Evolutionary conservation across 2,329 filamentous ascomycete species (phyloP), one percentile per base, ranked within the genome.

Genomic region (Cladophialophora carrionii): DNA sequence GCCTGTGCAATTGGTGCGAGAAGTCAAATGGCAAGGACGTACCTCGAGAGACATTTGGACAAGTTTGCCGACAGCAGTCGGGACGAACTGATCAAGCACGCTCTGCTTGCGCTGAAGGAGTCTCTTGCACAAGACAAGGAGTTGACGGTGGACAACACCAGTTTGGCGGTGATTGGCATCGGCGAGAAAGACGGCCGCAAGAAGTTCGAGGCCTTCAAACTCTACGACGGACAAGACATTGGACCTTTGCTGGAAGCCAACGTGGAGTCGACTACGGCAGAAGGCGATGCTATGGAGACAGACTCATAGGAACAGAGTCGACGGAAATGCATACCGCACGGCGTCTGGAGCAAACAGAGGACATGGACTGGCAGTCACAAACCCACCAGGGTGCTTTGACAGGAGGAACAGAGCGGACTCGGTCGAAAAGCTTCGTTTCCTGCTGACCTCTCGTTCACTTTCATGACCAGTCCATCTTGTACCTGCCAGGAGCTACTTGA

Each of bases 11-110:
- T 99, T 77, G 95, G 95, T 60, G 95, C 95, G 55, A 86, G 95
- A 73, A 95, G 90, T 78, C 95, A 99, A 83, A 98, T 98, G 92
- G 95, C 95, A 26, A 85, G 95, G 75, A 99, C 95, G 69, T 99
- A 99, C 79, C 83, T 99, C 62, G 95, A 99, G 85, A 86, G 92
- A 75, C 90, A 97, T 80, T 80, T 97, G 67, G 93, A 96, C 69
- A 82, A 87, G 71, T 98, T 99, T 77, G 85, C 87, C 73, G 84
- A 85, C 70, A 88, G 88, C 76, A 87, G 84, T 69, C 84, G 91
- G 73, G 94, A 97, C 75, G 91, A 96, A 79, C 82, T 99, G 75
- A 88, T 99, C 73, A 88, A 87, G 79, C 95, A 99, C 81, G 95
- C 94, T 34, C 82, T 99, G 75, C 86, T 87, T 76, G 94, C 95